A percentile compares a stretch with the other conserved stretches of the same genome.
Evolutionary conservation across 345 rosid species (phyloP).

Genomic region (Linum tenue): DNA sequence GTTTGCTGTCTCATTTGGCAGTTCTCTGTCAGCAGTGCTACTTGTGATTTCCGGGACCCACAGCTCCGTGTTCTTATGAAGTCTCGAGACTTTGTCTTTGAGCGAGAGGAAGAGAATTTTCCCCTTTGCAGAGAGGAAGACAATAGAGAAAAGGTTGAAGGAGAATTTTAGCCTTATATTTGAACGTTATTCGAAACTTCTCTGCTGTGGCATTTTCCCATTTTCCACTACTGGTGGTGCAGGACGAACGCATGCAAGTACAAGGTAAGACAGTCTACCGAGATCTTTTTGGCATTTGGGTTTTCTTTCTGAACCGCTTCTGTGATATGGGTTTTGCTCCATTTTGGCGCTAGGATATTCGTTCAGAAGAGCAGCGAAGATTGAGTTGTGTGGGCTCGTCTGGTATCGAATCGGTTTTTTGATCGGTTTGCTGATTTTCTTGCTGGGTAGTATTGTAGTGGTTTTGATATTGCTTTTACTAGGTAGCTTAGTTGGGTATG

Average conservation of each 20-base stretch:
- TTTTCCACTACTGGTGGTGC: not conserved
- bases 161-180: not conserved
- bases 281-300: slow-evolving; percentile 6
- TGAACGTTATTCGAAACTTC: not conserved
- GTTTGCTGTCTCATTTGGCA: not conserved
- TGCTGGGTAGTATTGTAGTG: slow-evolving; percentile 2
- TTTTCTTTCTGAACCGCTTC: not conserved
- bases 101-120: not conserved
- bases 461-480: slow-evolving; percentile 13
- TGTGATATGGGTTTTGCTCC: slow-evolving; percentile 1
- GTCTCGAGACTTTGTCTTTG: not conserved
- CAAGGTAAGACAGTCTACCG: not conserved
- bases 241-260: slow-evolving; percentile 1
- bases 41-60: slow-evolving; percentile 29
- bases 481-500: slow-evolving; percentile 11
- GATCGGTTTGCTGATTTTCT: slow-evolving; percentile 1
- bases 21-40: slow-evolving; percentile 18
- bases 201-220: not conserved
- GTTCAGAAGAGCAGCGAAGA: not conserved
- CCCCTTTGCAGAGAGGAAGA: not conserved
- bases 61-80: slow-evolving; percentile 32
- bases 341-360: slow-evolving; percentile 13
- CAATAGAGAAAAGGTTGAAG: not conserved
- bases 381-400: not conserved
- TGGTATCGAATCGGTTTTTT: slow-evolving; percentile 3